These are phyloP conservation scores for Penicillium hordei DNA, from an alignment of 2,329 filamentous ascomycete species.

Conservation along the genomic window DNA sequence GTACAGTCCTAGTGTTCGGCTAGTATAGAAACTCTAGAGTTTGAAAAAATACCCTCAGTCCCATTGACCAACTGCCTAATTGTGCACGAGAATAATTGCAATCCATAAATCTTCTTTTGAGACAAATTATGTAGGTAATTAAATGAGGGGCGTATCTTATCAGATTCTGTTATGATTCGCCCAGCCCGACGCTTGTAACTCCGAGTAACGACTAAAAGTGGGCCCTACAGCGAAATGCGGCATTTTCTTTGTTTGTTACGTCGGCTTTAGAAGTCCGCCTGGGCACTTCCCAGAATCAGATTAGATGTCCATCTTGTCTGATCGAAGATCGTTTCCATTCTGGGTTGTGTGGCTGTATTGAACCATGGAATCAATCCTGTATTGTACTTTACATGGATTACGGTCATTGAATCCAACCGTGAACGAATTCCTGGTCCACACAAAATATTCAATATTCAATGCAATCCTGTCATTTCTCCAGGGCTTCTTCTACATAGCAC, in stretches of 20 bases:
- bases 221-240: slow-evolving; percentile 4
- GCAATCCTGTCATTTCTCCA: not conserved
- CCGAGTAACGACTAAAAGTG: slow-evolving; percentile 6
- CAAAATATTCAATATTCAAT: too few species aligned
- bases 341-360: slow-evolving; percentile 1
- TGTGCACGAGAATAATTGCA: not conserved
- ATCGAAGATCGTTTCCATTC: slow-evolving; percentile 11
- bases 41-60: slow-evolving; percentile 4
- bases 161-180: slow-evolving; percentile 3
- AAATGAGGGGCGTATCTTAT: not conserved
- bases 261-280: not conserved
- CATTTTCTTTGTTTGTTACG: slow-evolving; percentile 2
- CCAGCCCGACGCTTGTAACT: not conserved
- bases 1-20: not conserved
- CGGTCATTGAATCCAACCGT: not conserved
- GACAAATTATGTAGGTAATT: not conserved
- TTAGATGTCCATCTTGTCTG: slow-evolving; percentile 35
- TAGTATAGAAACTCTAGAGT: not conserved
- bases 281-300: slow-evolving; percentile 26
- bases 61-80: not conserved
- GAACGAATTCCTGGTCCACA: not conserved
- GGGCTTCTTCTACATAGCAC: not conserved
- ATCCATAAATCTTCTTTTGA: not conserved
- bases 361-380: not conserved
- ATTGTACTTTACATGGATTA: not conserved